These are phyloP conservation scores for Dissophora ornata DNA, from an alignment of 192 early-diverging fungal genomes.

Conservation along the genomic window DNA sequence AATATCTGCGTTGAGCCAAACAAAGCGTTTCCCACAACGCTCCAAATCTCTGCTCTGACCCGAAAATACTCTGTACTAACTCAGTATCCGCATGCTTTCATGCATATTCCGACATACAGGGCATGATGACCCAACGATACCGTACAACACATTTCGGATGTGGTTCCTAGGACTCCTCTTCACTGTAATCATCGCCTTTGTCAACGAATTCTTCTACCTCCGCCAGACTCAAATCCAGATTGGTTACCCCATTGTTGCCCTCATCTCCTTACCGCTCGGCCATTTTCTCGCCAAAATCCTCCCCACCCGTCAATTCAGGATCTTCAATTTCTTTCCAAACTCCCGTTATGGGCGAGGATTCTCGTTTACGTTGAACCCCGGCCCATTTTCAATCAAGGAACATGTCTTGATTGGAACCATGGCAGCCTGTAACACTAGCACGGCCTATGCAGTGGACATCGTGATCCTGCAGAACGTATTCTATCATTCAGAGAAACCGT, in stretches of 20 bases:
- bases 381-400: conserved; percentile 71
- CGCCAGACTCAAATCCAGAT: background rate
- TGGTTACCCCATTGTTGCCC: background rate
- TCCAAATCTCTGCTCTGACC: conserved; percentile 18
- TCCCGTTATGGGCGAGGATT: conserved; percentile 44
- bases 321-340: background rate
- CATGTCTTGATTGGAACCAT: conserved; percentile 67
- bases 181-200: conserved; percentile 1
- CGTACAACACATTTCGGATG: conserved; percentile 2
- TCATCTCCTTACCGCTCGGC: conserved; percentile 57
- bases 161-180: conserved; percentile 1
- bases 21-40: too few relatives aligned
- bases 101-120: too few relatives aligned
- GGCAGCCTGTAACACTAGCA: conserved; percentile 57
- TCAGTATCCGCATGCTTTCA: too few relatives aligned
- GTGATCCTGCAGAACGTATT: background rate
- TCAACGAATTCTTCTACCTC: conserved; percentile 3
- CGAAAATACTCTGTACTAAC: too few relatives aligned
- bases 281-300: conserved; percentile 54
- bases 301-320: conserved; percentile 46
- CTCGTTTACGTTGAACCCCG: conserved; percentile 63
- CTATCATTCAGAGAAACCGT: background rate
- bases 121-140: background rate
- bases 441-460: conserved; percentile 62
- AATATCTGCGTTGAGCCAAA: too few relatives aligned